Evolutionary conservation across 768 basidiomycete genomes (phyloP), one percentile per base, ranked within the genome.

Genomic region (Leccinum sublutescens): DNA sequence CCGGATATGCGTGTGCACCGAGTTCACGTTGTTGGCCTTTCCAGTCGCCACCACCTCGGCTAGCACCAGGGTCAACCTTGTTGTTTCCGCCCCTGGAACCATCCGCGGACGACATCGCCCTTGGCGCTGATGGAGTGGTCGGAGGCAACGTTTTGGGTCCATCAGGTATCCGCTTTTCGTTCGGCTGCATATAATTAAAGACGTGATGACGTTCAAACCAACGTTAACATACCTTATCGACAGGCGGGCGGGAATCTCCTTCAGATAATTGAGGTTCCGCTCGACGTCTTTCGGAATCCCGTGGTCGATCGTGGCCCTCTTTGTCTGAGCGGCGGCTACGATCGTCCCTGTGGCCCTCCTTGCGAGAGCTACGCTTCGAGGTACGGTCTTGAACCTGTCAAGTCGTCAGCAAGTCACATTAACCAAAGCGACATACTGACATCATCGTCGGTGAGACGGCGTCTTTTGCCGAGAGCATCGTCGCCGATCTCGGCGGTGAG

Each of bases 351-450:
- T 90, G 88, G 31, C 82, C 74, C 3, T 91, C 89, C 68, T 89
- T 89, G 52, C 91, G 85, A 58, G 90, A 87, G 59, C 84, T 83
- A n/a, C 91, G 86, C 71, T 93, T 93, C n/a, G 86, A 82, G 34
- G 81, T 80, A 64, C 91, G 83, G 54, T 93, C 91, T 19, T 19
- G 43, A 60, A 84, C 74, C 89, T 91, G 69, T 43, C 52, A 58
- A 45, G 52, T 25, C 17, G 56, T 70, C 66, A 59, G 62, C 54
- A 40, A 23, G 50, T 38, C 34, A 57, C 50, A 52, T 51, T 43
- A 43, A 52, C 15, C 21, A 40, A 54, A 50, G 40, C 12, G 23
- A 40, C 12, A 43, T 6, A 76, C 86, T 69, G 68, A 91, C 90
- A 66, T 93, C 90, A 55, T 93, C 91, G 33, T 92, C 91, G 0